phyloP scores from a whole-genome alignment of 306 rosid species.

The Rubus idaeus region DNA sequence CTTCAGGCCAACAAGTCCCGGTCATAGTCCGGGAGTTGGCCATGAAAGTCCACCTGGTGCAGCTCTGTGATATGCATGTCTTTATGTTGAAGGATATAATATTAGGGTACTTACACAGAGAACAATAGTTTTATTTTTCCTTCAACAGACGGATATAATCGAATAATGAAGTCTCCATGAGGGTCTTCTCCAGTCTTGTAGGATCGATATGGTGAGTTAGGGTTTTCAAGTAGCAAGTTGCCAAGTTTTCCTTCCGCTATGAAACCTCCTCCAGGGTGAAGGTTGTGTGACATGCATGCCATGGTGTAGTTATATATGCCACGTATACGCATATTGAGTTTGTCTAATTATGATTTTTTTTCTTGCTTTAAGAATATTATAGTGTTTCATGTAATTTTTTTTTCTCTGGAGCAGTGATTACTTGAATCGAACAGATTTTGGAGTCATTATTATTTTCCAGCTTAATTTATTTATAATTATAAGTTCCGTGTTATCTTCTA shows the following conservation, averaged over 20 bases:
- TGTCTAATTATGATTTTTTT: background rate
- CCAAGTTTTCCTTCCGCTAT: background rate
- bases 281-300: background rate
- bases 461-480: no score
- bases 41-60: slow-evolving; percentile 24
- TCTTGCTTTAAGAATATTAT: background rate
- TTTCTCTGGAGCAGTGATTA: background rate
- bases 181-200: background rate
- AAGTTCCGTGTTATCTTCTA: no score
- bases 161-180: background rate
- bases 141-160: background rate
- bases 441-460: background rate
- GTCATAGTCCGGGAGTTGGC: slow-evolving; percentile 48
- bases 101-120: background rate
- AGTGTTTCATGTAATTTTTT: background rate
- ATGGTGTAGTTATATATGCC: background rate
- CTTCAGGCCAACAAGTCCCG: slow-evolving; percentile 40
- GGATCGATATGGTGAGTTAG: background rate
- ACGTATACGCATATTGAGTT: background rate
- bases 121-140: background rate
- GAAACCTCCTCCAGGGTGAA: background rate
- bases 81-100: background rate
- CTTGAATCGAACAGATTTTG: background rate
- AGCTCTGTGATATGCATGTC: background rate
- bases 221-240: background rate